These are phyloP conservation scores for Salix exigua DNA, from an alignment of 345 rosid genomes.

Conservation along the genomic window DNA sequence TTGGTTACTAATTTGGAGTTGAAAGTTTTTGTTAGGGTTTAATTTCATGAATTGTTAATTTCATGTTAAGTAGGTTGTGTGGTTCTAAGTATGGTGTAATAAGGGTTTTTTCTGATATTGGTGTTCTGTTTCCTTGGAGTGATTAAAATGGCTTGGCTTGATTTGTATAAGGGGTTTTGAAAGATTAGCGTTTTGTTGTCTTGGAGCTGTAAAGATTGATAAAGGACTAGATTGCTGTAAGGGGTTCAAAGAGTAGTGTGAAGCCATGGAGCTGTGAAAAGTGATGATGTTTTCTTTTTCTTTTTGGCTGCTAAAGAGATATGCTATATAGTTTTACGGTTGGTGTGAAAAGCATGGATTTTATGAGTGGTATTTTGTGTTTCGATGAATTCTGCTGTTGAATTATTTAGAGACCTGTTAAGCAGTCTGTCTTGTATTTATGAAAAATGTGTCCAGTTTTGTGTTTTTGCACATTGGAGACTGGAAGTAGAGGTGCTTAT, in stretches of 20 bases:
- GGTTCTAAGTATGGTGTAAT: background rate
- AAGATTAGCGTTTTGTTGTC: background rate
- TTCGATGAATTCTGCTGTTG: background rate
- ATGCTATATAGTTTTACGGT: background rate
- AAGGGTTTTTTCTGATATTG: background rate
- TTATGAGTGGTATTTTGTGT: background rate
- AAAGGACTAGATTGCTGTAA: background rate
- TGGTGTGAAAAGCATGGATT: background rate
- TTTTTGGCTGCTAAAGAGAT: background rate
- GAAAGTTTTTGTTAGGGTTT: background rate
- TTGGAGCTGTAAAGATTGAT: background rate
- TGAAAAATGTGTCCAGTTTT: background rate
- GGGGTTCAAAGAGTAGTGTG: background rate
- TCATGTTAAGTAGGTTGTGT: background rate
- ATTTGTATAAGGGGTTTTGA: background rate
- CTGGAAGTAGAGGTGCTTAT: background rate
- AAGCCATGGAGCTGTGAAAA: background rate
- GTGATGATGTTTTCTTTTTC: background rate
- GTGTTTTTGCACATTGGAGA: constrained; percentile 7
- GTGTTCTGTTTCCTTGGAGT: background rate
- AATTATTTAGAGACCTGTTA: background rate
- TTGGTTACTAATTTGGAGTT: background rate
- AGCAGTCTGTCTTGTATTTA: background rate
- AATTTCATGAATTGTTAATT: background rate
- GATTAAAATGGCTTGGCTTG: background rate